These are phyloP conservation scores for Quercus aquifolioides DNA, from an alignment of 306 rosid genomes.

Conservation along the genomic window DNA sequence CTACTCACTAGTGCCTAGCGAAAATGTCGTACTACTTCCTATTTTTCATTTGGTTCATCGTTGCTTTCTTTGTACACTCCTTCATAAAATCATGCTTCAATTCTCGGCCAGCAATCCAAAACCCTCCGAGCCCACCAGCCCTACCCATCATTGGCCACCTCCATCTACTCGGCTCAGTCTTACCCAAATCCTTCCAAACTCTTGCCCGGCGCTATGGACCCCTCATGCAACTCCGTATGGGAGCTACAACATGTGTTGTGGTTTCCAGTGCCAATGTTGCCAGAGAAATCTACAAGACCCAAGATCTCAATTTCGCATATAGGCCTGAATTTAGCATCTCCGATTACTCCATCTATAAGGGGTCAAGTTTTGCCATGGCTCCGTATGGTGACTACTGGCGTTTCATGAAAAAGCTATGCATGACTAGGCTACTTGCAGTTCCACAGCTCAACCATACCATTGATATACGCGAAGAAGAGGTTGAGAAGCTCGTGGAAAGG, in stretches of 20 bases:
- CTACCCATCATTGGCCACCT: constrained; percentile 46
- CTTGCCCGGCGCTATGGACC: constrained; percentile 52
- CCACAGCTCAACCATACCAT: constrained; percentile 27
- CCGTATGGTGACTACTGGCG: constrained; percentile 63
- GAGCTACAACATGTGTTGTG: constrained; percentile 48
- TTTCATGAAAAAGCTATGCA: constrained; percentile 61
- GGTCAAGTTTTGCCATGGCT: constrained; percentile 45
- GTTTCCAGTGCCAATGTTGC: constrained; percentile 53
- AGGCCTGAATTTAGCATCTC: constrained; percentile 51
- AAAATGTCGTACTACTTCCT: no score
- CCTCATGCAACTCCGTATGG: constrained; percentile 45
- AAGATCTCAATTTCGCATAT: constrained; percentile 43
- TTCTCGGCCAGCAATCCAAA: no score
- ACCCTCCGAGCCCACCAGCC: constrained; percentile 34
- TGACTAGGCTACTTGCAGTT: constrained; percentile 44
- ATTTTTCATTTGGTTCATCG: no score
- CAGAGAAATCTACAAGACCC: constrained; percentile 46
- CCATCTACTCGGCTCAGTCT: constrained; percentile 42
- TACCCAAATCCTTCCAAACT: constrained; percentile 51
- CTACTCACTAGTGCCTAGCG: no score
- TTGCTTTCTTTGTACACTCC: no score
- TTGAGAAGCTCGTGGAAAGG: constrained; percentile 30
- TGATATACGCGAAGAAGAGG: constrained; percentile 37
- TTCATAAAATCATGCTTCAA: no score
- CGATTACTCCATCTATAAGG: constrained; percentile 34